A percentile compares a stretch with the other conserved stretches of the same genome.
Conservation (phyloP, 2,329 filamentous ascomycete genomes). For the Chrysosporium queenslandicum region DNA sequence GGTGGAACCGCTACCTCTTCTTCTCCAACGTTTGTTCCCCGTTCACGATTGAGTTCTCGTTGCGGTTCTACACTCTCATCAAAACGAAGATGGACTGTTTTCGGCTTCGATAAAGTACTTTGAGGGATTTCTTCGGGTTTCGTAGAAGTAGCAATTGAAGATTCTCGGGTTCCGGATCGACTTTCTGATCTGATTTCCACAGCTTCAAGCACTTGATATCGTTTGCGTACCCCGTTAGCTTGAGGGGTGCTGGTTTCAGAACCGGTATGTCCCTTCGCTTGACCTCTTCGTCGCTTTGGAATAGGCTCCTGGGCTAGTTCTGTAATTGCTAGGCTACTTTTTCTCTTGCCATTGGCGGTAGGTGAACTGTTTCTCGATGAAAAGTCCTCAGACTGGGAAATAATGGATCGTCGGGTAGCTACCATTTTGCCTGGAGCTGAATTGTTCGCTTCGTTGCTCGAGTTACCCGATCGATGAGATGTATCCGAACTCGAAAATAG, state of each 20-base stretch:
- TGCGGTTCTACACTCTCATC: slow-evolving; percentile 32
- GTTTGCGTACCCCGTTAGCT: neutral
- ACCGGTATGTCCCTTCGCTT: neutral
- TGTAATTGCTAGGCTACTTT: slow-evolving; percentile 17
- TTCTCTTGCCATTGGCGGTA: slow-evolving; percentile 24
- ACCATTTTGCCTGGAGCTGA: slow-evolving; percentile 24
- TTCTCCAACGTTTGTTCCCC: slow-evolving; percentile 10
- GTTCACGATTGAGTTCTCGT: slow-evolving; percentile 18
- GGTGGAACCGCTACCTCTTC: slow-evolving; percentile 19
- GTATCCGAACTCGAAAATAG: slow-evolving; percentile 30
- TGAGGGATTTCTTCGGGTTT: neutral
- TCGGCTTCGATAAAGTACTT: slow-evolving; percentile 16
- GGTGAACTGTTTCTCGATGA: slow-evolving; percentile 3
- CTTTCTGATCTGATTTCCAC: slow-evolving; percentile 11
- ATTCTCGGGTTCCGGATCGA: slow-evolving; percentile 7
- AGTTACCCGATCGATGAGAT: slow-evolving; percentile 14
- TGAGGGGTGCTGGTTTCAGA: neutral
- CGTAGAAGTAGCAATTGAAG: neutral
- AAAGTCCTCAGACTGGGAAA: slow-evolving; percentile 17
- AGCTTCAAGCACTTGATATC: slow-evolving; percentile 13
- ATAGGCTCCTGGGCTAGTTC: slow-evolving; percentile 3
- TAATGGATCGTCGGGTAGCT: slow-evolving; percentile 25
- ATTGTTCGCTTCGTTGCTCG: slow-evolving; percentile 10
- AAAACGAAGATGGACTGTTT: slow-evolving; percentile 30
- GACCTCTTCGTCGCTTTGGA: slow-evolving; percentile 10